A percentile compares a stretch with the other conserved stretches of the same genome.
phyloP scores from a whole-genome alignment of 1,139 yeast species.

The Suhomyces bribrorum region DNA sequence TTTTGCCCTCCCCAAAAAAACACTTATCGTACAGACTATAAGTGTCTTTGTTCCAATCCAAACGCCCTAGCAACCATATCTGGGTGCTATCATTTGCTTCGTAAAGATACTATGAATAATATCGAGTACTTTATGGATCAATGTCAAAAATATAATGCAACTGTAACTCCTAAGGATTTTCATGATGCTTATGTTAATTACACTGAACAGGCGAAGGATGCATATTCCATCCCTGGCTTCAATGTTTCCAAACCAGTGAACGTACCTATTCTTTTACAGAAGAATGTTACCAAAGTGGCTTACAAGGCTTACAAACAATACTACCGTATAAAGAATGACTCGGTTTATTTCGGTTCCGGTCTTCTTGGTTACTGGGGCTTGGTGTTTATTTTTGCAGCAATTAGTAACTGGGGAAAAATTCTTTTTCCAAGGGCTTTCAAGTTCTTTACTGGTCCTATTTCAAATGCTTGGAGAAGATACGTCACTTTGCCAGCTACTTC shows the following conservation, averaged over 20 bases:
- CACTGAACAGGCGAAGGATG: slow-evolving; percentile 19
- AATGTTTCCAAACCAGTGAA: slow-evolving; percentile 21
- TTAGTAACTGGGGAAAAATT: slow-evolving; percentile 41
- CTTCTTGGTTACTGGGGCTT: slow-evolving; percentile 50
- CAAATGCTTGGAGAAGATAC: slow-evolving; percentile 28
- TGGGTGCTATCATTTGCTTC: slow-evolving; percentile 12
- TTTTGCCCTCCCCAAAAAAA: not conserved
- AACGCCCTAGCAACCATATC: slow-evolving; percentile 16
- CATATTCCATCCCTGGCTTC: slow-evolving; percentile 24
- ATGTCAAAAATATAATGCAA: slow-evolving; percentile 12
- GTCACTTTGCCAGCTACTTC: slow-evolving; percentile 34
- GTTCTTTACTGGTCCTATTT: slow-evolving; percentile 24
- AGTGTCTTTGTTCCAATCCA: slow-evolving; percentile 15
- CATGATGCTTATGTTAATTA: slow-evolving; percentile 12
- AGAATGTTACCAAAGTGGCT: slow-evolving; percentile 15
- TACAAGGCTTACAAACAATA: slow-evolving; percentile 26
- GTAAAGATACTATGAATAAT: not conserved
- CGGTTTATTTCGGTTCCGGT: slow-evolving; percentile 51
- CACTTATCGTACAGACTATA: not conserved
- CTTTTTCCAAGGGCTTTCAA: slow-evolving; percentile 24
- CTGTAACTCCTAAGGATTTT: not conserved
- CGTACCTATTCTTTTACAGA: slow-evolving; percentile 25
- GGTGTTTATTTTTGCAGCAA: slow-evolving; percentile 40
- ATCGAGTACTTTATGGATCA: not conserved
- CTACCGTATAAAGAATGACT: slow-evolving; percentile 33